Conservation (phyloP, 176 grass and related monocot genomes). For the Aegilops umbellulata region DNA sequence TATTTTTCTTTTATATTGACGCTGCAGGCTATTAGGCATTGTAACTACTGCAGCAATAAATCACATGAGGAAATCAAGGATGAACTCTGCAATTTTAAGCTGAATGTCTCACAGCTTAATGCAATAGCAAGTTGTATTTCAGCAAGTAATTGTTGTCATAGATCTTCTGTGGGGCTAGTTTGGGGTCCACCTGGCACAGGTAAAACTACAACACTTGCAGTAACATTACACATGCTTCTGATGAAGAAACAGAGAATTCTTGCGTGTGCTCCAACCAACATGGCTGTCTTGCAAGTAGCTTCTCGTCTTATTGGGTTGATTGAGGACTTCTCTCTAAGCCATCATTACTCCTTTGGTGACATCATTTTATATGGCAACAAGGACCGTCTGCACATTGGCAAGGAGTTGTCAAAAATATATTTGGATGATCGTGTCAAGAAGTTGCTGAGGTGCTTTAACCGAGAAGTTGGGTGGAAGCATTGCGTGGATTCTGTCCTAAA, state of each 20-base stretch:
- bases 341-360: slow-evolving; percentile 51
- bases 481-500: slow-evolving; percentile 41
- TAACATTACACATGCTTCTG: slow-evolving; percentile 58
- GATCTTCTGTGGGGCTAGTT: slow-evolving; percentile 56
- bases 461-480: slow-evolving; percentile 50
- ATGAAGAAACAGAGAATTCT: slow-evolving; percentile 59
- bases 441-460: slow-evolving; percentile 42
- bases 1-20: not conserved
- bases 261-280: slow-evolving; percentile 81
- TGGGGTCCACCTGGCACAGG: slow-evolving; percentile 87
- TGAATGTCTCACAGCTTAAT: slow-evolving; percentile 64
- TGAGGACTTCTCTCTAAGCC: slow-evolving; percentile 26
- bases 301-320: slow-evolving; percentile 62
- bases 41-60: slow-evolving; percentile 38
- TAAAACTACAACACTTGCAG: slow-evolving; percentile 79
- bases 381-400: slow-evolving; percentile 56
- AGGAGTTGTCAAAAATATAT: slow-evolving; percentile 57
- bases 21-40: slow-evolving; percentile 40
- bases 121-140: slow-evolving; percentile 59
- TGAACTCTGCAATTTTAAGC: slow-evolving; percentile 35
- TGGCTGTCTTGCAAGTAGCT: slow-evolving; percentile 72
- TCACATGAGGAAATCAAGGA: slow-evolving; percentile 40
- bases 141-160: slow-evolving; percentile 41
- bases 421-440: slow-evolving; percentile 60
- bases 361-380: slow-evolving; percentile 84